phyloP scores from a whole-genome alignment of 495 filamentous ascomycete genomes.

The Cladorrhinum samala region DNA sequence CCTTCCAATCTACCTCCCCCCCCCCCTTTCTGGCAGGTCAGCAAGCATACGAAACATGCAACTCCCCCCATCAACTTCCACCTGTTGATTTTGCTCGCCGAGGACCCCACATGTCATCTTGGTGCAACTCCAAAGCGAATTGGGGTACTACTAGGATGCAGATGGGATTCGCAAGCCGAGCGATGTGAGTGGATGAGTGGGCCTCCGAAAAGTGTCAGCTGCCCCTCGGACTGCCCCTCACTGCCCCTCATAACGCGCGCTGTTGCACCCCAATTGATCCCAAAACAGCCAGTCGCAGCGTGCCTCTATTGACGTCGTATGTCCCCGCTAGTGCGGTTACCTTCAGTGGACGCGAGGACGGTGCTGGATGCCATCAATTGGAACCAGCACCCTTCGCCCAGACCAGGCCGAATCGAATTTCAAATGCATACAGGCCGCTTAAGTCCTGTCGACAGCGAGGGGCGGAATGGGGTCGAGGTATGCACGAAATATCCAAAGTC shows the following conservation, averaged over 20 bases:
- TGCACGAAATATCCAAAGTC: background rate
- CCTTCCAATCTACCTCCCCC: background rate
- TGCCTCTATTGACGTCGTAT: slow-evolving; percentile 2
- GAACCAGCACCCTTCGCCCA: background rate
- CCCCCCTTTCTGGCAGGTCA: slow-evolving; percentile 1
- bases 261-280: slow-evolving; percentile 18
- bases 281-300: slow-evolving; percentile 20
- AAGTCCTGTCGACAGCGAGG: background rate
- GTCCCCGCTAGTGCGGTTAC: no score
- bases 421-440: background rate
- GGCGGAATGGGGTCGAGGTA: background rate
- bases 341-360: background rate
- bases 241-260: slow-evolving; percentile 17
- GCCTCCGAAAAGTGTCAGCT: slow-evolving; percentile 23
- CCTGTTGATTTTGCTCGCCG: background rate
- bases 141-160: slow-evolving; percentile 11
- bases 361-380: background rate
- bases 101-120: slow-evolving; percentile 7
- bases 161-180: slow-evolving; percentile 14
- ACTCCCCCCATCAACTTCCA: background rate
- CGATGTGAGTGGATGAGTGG: slow-evolving; percentile 4
- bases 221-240: slow-evolving; percentile 26
- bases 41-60: background rate
- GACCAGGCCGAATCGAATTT: slow-evolving; percentile 1
- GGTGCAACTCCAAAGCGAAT: background rate